These are phyloP conservation scores for Magnusiomyces ingens DNA, from an alignment of 1,139 yeast species.

Conservation along the genomic window DNA sequence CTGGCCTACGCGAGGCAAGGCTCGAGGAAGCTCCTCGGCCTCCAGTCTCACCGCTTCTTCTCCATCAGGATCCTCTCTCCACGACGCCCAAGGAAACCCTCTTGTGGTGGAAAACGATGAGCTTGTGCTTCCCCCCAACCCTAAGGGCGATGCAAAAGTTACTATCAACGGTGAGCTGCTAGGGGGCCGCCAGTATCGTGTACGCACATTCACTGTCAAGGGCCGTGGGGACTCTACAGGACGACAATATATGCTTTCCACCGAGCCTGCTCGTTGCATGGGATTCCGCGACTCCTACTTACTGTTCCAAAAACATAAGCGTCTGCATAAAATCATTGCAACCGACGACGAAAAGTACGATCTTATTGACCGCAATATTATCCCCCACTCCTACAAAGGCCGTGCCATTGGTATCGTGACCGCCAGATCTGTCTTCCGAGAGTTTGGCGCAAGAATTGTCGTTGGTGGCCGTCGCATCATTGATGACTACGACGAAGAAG, in stretches of 20 bases:
- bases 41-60: constrained; percentile 25
- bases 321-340: constrained; percentile 66
- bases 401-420: constrained; percentile 85
- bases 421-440: constrained; percentile 83
- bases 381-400: constrained; percentile 88
- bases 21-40: constrained; percentile 19
- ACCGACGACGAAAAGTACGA: constrained; percentile 76
- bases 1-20: constrained; percentile 21
- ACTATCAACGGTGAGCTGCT: constrained; percentile 57
- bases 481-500: constrained; percentile 86
- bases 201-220: constrained; percentile 70
- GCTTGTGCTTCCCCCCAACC: constrained; percentile 71
- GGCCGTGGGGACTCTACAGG: constrained; percentile 51
- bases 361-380: constrained; percentile 69
- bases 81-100: constrained; percentile 40
- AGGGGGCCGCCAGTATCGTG: constrained; percentile 75
- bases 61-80: too few relatives aligned
- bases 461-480: constrained; percentile 71
- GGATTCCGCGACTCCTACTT: constrained; percentile 93
- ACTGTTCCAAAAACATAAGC: constrained; percentile 76
- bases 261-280: constrained; percentile 92
- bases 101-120: constrained; percentile 68
- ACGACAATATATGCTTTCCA: constrained; percentile 77
- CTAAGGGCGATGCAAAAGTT: constrained; percentile 71
- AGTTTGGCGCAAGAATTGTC: constrained; percentile 83